A percentile compares a stretch with the other conserved stretches of the same genome.
Conservation (phyloP, 1,284 basidiomycete species). For the Phylloboletellus chloephorus region DNA sequence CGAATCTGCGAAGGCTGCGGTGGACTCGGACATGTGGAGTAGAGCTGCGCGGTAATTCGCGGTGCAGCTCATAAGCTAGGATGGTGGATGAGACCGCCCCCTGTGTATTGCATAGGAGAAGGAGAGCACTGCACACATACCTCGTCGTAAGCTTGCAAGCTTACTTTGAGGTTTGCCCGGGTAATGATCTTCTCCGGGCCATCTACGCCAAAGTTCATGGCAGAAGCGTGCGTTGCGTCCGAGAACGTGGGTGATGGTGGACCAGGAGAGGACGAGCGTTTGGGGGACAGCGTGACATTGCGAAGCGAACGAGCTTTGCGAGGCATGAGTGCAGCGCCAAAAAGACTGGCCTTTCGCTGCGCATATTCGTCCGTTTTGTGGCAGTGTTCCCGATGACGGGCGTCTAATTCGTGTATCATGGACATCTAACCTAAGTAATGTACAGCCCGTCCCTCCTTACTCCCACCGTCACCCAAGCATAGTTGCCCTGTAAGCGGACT, state of each 20-base stretch:
- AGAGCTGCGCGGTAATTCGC: constrained; percentile 83
- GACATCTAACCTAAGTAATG: constrained; percentile 13
- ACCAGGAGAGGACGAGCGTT: constrained; percentile 46
- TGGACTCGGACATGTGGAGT: constrained; percentile 78
- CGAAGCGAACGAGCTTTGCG: constrained; percentile 56
- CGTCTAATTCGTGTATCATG: neutral
- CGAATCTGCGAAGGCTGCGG: constrained; percentile 82
- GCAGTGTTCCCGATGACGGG: constrained; percentile 6
- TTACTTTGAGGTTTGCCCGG: constrained; percentile 70
- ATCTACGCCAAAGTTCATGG: constrained; percentile 63
- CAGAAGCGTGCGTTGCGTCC: constrained; percentile 72
- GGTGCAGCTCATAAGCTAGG: constrained; percentile 71
- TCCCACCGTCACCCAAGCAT: neutral
- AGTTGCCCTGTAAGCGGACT: constrained; percentile 9
- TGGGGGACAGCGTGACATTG: constrained; percentile 46
- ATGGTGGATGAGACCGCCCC: constrained; percentile 18
- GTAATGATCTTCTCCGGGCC: constrained; percentile 81
- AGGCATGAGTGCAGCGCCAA: constrained; percentile 42
- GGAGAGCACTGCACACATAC: constrained; percentile 38
- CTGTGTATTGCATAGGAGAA: neutral
- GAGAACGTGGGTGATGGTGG: constrained; percentile 79
- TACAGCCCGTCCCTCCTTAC: neutral
- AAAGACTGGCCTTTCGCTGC: constrained; percentile 7
- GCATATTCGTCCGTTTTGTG: constrained; percentile 17
- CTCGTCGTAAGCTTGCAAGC: constrained; percentile 75